These are phyloP conservation scores for Botryotinia narcissicola DNA, from an alignment of 2,329 filamentous ascomycete species.

Conservation along the genomic window DNA sequence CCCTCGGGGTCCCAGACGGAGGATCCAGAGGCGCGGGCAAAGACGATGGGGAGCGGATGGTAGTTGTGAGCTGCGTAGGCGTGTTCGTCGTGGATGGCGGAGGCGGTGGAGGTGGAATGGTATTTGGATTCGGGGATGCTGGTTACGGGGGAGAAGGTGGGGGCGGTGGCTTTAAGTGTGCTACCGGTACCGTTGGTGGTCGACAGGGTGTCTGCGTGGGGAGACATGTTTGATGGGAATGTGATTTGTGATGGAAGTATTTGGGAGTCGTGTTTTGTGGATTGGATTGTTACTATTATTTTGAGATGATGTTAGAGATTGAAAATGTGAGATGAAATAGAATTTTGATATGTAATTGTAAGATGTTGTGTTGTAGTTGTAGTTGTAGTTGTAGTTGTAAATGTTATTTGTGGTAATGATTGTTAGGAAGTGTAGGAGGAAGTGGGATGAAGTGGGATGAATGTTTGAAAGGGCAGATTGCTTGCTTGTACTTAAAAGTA, in stretches of 20 bases:
- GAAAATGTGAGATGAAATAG: not conserved
- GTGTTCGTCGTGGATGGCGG: slow-evolving; percentile 78
- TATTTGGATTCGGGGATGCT: slow-evolving; percentile 43
- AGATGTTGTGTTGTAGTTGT: not conserved
- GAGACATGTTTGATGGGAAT: slow-evolving; percentile 48
- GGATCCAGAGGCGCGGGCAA: slow-evolving; percentile 78
- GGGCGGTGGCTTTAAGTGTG: slow-evolving; percentile 37
- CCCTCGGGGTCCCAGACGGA: slow-evolving; percentile 97
- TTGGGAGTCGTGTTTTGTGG: not conserved
- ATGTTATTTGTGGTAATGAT: not conserved
- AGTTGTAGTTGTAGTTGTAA: not conserved
- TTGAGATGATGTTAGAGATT: not conserved
- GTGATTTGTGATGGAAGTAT: not conserved
- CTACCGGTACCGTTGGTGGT: slow-evolving; percentile 38
- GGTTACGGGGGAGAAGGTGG: slow-evolving; percentile 36
- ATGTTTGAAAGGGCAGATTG: not conserved
- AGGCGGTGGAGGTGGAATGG: slow-evolving; percentile 75
- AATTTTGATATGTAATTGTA: not conserved
- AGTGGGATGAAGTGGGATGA: not conserved
- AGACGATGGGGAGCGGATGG: slow-evolving; percentile 93
- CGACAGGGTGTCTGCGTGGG: slow-evolving; percentile 50
- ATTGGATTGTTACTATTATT: not conserved
- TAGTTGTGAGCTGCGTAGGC: slow-evolving; percentile 96
- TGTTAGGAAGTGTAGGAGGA: not conserved
- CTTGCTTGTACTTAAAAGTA: not conserved